phyloP scores from a whole-genome alignment of 768 basidiomycete species.

The Nidularia pulvinata region DNA sequence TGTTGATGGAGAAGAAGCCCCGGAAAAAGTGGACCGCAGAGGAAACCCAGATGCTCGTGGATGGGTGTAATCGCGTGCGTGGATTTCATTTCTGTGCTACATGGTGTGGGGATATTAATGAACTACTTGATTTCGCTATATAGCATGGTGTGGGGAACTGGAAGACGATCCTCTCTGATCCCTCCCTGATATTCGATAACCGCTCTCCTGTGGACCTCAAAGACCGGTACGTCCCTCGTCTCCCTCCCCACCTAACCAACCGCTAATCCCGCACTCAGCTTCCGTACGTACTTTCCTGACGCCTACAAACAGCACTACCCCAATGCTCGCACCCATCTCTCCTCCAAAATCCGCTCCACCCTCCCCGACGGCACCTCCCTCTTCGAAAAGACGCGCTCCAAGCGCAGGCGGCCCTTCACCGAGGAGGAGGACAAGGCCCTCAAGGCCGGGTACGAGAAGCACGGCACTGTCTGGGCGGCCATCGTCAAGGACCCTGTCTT shows the following conservation, averaged over 20 bases:
- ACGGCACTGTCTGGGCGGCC: constrained; percentile 88
- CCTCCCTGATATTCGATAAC: constrained; percentile 73
- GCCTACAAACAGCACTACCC: constrained; percentile 91
- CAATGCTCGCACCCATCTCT: constrained; percentile 87
- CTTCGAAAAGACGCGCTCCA: constrained; percentile 84
- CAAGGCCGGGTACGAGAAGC: constrained; percentile 84
- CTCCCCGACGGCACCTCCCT: constrained; percentile 83
- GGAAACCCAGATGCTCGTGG: constrained; percentile 89
- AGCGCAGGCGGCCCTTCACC: constrained; percentile 86
- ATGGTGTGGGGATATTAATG: constrained; percentile 3
- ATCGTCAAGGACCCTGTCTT: constrained; percentile 91
- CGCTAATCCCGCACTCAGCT: constrained; percentile 37
- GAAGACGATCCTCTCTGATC: constrained; percentile 88
- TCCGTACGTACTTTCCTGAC: constrained; percentile 90
- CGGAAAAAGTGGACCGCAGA: constrained; percentile 85
- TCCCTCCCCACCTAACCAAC: constrained; percentile 1
- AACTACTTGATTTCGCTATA: not conserved
- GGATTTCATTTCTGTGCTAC: constrained; percentile 1
- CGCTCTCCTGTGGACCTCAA: constrained; percentile 93
- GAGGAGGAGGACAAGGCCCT: constrained; percentile 85
- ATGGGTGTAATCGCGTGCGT: constrained; percentile 81
- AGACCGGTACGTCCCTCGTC: constrained; percentile 60
- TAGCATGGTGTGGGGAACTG: constrained; percentile 93
- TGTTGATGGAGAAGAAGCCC: constrained; percentile 64
- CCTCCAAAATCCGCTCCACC: constrained; percentile 79